A percentile compares a stretch with the other conserved stretches of the same genome.
phyloP scores from a whole-genome alignment of 495 filamentous ascomycete species.

The Eremomyces bilateralis region DNA sequence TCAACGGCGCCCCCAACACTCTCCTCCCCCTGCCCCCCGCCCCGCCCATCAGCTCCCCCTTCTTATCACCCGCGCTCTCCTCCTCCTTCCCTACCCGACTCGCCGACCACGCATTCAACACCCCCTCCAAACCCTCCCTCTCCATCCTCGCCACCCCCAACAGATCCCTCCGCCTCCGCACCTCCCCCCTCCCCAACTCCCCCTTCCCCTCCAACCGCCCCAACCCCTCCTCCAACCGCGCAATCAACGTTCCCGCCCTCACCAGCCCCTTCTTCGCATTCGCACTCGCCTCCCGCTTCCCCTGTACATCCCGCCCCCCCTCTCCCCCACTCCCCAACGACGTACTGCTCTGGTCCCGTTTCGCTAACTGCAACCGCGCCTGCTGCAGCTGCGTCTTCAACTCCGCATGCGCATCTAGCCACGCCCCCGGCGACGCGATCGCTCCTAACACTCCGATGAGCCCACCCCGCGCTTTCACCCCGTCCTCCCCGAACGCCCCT shows the following conservation, averaged over 20 bases:
- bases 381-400: conserved; percentile 69
- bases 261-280: conserved; percentile 66
- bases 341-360: conserved; percentile 50
- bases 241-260: conserved; percentile 45
- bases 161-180: conserved; percentile 59
- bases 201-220: conserved; percentile 22
- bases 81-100: conserved; percentile 21
- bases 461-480: conserved; percentile 12
- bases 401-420: conserved; percentile 71
- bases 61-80: conserved; percentile 28
- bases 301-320: conserved; percentile 17
- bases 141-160: conserved; percentile 60
- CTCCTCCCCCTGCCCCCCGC: conserved; percentile 26
- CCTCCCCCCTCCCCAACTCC: conserved; percentile 62
- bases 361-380: conserved; percentile 49
- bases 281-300: conserved; percentile 56
- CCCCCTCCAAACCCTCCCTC: conserved; percentile 63
- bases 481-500: neutral
- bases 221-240: conserved; percentile 49
- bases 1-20: conserved; percentile 50
- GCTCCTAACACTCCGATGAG: conserved; percentile 22
- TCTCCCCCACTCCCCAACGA: too few relatives aligned
- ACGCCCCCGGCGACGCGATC: conserved; percentile 23
- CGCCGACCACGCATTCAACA: conserved; percentile 47
- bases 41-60: conserved; percentile 26